A percentile compares a stretch with the other conserved stretches of the same genome.
Evolutionary conservation across 2,329 filamentous ascomycete genomes (phyloP).

Genomic region (Chaetothyriales sp.): DNA sequence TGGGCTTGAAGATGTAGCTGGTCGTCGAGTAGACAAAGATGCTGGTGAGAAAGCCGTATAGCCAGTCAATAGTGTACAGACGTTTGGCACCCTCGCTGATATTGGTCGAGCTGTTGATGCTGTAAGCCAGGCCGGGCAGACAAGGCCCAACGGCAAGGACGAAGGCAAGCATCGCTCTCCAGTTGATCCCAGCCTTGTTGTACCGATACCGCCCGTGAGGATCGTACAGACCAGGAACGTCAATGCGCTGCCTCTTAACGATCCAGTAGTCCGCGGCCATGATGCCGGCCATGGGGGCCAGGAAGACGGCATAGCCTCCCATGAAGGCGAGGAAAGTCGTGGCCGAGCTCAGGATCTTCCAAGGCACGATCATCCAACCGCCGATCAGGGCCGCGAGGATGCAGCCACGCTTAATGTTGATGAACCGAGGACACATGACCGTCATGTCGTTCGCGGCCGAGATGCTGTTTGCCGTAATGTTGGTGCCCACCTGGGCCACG

Average conservation of each 20-base stretch:
- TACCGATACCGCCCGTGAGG: slow-evolving; percentile 13
- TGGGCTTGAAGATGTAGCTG: slow-evolving; percentile 11
- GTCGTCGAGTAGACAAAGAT: slow-evolving; percentile 38
- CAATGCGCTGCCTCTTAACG: slow-evolving; percentile 11
- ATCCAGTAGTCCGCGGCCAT: slow-evolving; percentile 18
- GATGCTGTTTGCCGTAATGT: slow-evolving; percentile 40
- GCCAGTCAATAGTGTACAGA: slow-evolving; percentile 53
- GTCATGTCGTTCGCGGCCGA: slow-evolving; percentile 37
- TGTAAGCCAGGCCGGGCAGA: slow-evolving; percentile 39
- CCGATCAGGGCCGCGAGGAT: slow-evolving; percentile 26
- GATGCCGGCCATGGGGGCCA: slow-evolving; percentile 19
- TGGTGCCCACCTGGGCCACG: slow-evolving; percentile 42
- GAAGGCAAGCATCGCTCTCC: slow-evolving; percentile 46
- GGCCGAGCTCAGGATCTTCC: slow-evolving; percentile 34
- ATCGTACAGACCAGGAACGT: slow-evolving; percentile 15
- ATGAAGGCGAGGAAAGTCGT: slow-evolving; percentile 28
- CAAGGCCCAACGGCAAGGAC: slow-evolving; percentile 43
- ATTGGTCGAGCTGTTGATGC: slow-evolving; percentile 20
- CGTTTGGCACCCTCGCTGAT: slow-evolving; percentile 33
- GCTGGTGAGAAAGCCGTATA: slow-evolving; percentile 46
- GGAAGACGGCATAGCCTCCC: slow-evolving; percentile 22
- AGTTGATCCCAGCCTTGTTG: slow-evolving; percentile 38
- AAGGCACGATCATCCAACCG: slow-evolving; percentile 33
- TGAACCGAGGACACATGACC: slow-evolving; percentile 38
- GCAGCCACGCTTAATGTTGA: slow-evolving; percentile 39